A percentile compares a stretch with the other conserved stretches of the same genome.
These are phyloP conservation scores for Ophiosphaerella korrae DNA, from an alignment of 2,329 filamentous ascomycete genomes.

Conservation along the genomic window DNA sequence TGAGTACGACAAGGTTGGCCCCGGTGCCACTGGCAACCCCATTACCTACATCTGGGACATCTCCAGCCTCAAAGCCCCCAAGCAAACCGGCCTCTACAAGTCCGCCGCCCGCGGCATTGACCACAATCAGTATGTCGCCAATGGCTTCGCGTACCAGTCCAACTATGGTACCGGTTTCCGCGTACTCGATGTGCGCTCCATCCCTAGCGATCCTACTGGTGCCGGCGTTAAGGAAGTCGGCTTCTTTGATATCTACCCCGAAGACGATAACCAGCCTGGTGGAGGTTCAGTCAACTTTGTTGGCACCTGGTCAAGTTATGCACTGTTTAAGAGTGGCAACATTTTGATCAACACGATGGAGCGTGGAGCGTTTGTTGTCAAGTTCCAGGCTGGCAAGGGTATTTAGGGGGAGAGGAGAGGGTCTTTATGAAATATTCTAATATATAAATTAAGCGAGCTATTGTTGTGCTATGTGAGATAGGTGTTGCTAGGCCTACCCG, in stretches of 20 bases:
- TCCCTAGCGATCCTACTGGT: constrained; percentile 49
- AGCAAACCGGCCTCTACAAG: constrained; percentile 52
- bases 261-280: constrained; percentile 47
- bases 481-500: no score
- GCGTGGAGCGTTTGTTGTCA: constrained; percentile 46
- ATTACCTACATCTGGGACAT: constrained; percentile 50
- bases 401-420: constrained; percentile 12
- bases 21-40: constrained; percentile 40
- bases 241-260: constrained; percentile 52
- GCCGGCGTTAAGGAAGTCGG: constrained; percentile 49
- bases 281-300: constrained; percentile 51
- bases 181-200: constrained; percentile 50
- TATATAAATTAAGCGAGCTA: no score
- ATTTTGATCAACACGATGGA: constrained; percentile 51
- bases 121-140: constrained; percentile 55
- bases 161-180: constrained; percentile 53
- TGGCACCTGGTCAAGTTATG: constrained; percentile 52
- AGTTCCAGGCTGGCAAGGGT: constrained; percentile 33
- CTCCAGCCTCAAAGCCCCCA: constrained; percentile 37
- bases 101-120: constrained; percentile 48
- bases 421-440: no score
- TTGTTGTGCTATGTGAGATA: no score
- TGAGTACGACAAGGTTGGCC: constrained; percentile 45
- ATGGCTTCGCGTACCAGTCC: constrained; percentile 51
- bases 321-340: constrained; percentile 46